Evolutionary conservation across 345 rosid species (phyloP).

Genomic region (Linum usitatissimum): DNA sequence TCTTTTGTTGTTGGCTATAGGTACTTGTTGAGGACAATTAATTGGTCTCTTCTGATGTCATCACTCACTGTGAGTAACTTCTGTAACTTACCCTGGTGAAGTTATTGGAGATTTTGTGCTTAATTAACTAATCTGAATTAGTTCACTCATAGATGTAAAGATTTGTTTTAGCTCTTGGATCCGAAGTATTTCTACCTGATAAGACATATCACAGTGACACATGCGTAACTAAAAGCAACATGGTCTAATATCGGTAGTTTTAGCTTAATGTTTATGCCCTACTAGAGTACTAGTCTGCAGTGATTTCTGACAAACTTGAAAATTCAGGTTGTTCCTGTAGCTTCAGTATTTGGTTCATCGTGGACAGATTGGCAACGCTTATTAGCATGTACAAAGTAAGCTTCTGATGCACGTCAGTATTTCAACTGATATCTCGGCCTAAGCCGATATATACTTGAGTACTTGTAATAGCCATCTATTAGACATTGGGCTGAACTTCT

Average conservation of each 20-base stretch:
- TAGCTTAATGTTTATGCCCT: not conserved
- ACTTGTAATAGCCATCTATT: not conserved
- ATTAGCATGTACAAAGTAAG: conserved; percentile 52
- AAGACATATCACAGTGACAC: not conserved
- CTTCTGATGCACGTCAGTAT: not conserved
- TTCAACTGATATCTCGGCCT: not conserved
- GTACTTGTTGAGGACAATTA: conserved; percentile 43
- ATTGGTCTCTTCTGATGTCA: conserved; percentile 79
- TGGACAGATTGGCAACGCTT: conserved; percentile 66
- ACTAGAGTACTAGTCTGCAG: not conserved
- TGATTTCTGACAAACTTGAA: conserved; percentile 5
- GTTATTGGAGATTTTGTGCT: not conserved
- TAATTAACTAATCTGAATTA: not conserved
- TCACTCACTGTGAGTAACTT: conserved; percentile 52
- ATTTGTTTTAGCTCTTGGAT: not conserved
- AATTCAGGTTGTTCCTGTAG: conserved; percentile 58
- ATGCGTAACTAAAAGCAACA: not conserved
- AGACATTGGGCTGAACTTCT: not conserved
- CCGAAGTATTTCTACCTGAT: not conserved
- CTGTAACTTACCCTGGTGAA: not conserved
- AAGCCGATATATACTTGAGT: not conserved
- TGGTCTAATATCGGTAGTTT: not conserved
- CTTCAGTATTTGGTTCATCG: conserved; percentile 60
- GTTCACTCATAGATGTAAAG: not conserved
- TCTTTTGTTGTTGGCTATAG: conserved; percentile 26